These are phyloP conservation scores for Pueraria montana DNA, from an alignment of 306 rosid species.

Conservation along the genomic window DNA sequence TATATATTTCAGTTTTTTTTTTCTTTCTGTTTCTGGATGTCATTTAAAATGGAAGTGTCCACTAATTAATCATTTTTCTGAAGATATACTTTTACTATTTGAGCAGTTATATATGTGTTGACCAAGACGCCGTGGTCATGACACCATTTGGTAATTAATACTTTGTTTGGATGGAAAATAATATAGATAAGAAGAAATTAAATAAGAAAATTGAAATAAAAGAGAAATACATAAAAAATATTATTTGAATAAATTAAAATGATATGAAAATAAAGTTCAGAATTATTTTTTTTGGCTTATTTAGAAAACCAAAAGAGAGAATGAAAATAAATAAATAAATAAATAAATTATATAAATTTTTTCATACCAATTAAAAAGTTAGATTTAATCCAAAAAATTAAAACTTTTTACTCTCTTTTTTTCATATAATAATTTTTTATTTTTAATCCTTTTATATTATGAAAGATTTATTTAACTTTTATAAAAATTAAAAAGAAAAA, in stretches of 20 bases:
- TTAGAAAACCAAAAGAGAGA: neutral
- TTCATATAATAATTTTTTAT: neutral
- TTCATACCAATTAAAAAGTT: neutral
- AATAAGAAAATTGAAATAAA: neutral
- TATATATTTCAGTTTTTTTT: no score
- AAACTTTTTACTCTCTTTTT: neutral
- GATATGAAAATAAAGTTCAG: neutral
- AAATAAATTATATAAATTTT: neutral
- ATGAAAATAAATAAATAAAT: neutral
- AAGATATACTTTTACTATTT: neutral
- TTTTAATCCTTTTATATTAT: neutral
- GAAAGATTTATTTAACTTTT: neutral
- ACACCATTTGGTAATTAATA: neutral
- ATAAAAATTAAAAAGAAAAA: neutral
- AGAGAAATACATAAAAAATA: neutral
- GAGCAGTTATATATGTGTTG: neutral
- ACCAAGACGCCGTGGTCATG: neutral
- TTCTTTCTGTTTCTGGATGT: no score
- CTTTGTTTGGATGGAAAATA: neutral
- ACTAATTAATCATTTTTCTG: neutral
- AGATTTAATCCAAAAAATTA: neutral
- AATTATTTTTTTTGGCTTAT: no score
- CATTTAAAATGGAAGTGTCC: no score
- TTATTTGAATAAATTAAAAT: no score
- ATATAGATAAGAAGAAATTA: neutral